Base-by-base conservation (phyloP, 139 green algal species). In the Tetradesmus obliquus region DNA sequence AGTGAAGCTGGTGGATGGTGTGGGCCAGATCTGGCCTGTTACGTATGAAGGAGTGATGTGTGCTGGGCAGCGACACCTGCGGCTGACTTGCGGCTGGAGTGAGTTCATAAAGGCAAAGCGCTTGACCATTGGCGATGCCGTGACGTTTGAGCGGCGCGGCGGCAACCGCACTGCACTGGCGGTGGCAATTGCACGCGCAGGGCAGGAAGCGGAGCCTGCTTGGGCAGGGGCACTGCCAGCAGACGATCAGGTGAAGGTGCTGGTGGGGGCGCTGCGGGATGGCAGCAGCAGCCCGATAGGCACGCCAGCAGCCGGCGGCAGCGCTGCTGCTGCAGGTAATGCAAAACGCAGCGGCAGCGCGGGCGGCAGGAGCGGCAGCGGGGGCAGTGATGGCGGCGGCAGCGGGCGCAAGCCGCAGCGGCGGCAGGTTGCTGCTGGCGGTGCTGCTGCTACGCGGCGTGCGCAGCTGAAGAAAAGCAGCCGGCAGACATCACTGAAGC, bases 41-140 rank as follows among this genome's bases (percentile, higher is more conserved):
- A 91, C 93, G 58, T 95, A 95, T 82, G 94, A 95, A 55, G 94
- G 94, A 10, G 94, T 95, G 58, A 82, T 95, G 66, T 95, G 90
- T 17, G 79, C 86, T 5, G 91, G 82, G 6, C 94, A 95, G 89
- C 92, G 94, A 6, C 94, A 95, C 79, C 88, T 93, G 74, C 88
- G 94, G 15, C 93, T 95, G 22, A 94, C 92, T 3, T 92, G 91
- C 3, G 94, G 94, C 54, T 95, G 94, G 94, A 86, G 86, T n/a
- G 89, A 92, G 72, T 90, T 95, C 17, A 91, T 93, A 51, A 92
- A 93, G 32, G 88, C 91, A 15, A 92, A 93, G 85, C 51, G 55
- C 15, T 79, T 94, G 3, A 12, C 20, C 17, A 85, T 90, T 79
- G 92, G 93, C 22, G 91, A 94, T 81, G 82, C 91, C 0, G 80